phyloP scores from a whole-genome alignment of 495 filamentous ascomycete genomes.

The Penicillium pulvis region DNA sequence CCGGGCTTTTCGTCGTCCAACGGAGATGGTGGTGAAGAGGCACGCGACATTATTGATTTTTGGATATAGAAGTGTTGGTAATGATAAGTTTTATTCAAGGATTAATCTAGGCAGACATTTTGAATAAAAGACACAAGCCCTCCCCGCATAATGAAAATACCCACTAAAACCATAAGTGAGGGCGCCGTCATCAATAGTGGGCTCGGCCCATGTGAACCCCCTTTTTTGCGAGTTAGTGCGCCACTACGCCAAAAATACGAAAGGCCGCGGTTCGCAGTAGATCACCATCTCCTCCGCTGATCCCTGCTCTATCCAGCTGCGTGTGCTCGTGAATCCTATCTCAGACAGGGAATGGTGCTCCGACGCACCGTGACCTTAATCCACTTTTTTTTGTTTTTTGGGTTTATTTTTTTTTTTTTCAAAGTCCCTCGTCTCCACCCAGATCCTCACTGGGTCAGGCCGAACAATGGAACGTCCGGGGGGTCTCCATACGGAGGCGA shows the following conservation, averaged over 20 bases:
- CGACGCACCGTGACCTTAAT: slow-evolving; percentile 15
- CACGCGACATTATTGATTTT: slow-evolving; percentile 14
- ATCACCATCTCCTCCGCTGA: slow-evolving; percentile 30
- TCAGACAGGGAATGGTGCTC: slow-evolving; percentile 23
- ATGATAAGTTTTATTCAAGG: neutral
- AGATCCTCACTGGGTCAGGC: neutral
- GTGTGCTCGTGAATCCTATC: slow-evolving; percentile 17
- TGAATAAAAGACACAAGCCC: no score
- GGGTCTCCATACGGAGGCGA: slow-evolving; percentile 8
- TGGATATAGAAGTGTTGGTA: neutral
- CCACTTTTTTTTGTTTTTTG: slow-evolving; percentile 7
- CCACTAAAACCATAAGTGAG: neutral
- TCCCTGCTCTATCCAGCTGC: slow-evolving; percentile 16
- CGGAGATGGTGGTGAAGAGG: slow-evolving; percentile 24
- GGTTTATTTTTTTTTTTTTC: neutral
- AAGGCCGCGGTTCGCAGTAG: slow-evolving; percentile 29
- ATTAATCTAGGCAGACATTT: no score
- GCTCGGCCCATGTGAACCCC: slow-evolving; percentile 21
- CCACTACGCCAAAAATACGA: neutral
- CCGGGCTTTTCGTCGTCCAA: slow-evolving; percentile 25
- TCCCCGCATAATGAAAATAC: neutral
- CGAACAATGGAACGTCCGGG: slow-evolving; percentile 14
- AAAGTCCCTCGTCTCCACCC: neutral
- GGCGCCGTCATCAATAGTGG: neutral
- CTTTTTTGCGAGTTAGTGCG: slow-evolving; percentile 1